These are phyloP conservation scores for Hawksworthiomyces lignivorus DNA, from an alignment of 2,329 filamentous ascomycete species.

Conservation along the genomic window DNA sequence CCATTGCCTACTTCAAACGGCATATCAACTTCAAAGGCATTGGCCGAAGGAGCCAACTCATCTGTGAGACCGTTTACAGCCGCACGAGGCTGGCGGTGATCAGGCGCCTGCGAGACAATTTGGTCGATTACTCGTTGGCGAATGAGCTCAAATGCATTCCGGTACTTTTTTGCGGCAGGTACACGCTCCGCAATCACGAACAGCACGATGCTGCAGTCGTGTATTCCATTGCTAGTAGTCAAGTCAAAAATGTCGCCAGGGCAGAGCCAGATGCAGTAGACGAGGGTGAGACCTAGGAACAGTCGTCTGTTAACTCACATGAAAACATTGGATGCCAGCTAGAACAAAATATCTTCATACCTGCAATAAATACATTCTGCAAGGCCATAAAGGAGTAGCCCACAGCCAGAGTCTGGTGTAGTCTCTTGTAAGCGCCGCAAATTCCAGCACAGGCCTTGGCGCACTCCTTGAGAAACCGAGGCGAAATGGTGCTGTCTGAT, in stretches of 20 bases:
- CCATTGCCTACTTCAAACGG: constrained; percentile 7
- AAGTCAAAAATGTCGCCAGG: constrained; percentile 7
- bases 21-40: constrained; percentile 7
- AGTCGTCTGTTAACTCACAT: too few species aligned
- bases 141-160: constrained; percentile 8
- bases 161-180: constrained; percentile 7
- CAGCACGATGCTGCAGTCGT: constrained; percentile 7
- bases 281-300: constrained; percentile 22
- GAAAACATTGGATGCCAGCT: too few species aligned
- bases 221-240: constrained; percentile 8
- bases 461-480: constrained; percentile 4
- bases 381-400: constrained; percentile 6
- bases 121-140: constrained; percentile 6
- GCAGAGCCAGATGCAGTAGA: constrained; percentile 26
- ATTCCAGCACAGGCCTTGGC: constrained; percentile 17
- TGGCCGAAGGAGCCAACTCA: constrained; percentile 1
- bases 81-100: constrained; percentile 2
- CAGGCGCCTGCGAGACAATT: constrained; percentile 1
- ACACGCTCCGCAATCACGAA: constrained; percentile 9
- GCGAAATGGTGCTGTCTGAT: neutral
- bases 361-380: constrained; percentile 11
- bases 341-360: too few species aligned
- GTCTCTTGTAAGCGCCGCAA: constrained; percentile 17
- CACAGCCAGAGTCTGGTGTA: constrained; percentile 5
- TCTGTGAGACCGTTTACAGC: constrained; percentile 1